Conservation (phyloP, 306 rosid genomes). For the Sechiopsis laciniata region DNA sequence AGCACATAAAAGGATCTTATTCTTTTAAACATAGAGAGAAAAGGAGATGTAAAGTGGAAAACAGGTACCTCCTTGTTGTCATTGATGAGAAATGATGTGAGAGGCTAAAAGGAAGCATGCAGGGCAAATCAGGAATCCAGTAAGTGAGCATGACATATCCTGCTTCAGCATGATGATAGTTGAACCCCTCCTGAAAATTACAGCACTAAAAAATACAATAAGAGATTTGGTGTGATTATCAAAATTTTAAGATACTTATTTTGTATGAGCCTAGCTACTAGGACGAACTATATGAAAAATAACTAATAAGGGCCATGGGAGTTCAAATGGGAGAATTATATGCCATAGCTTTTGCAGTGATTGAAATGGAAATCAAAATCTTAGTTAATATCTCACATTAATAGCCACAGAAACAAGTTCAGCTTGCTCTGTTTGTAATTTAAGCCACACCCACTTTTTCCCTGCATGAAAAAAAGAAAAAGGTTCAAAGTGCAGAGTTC, state of each 20-base stretch:
- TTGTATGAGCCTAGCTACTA: too few species aligned
- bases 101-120: conserved; percentile 43
- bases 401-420: conserved; percentile 36
- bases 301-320: not conserved
- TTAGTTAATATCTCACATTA: conserved; percentile 28
- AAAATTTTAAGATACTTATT: too few species aligned
- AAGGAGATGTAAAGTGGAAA: not conserved
- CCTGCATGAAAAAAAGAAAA: conserved; percentile 23
- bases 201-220: too few species aligned
- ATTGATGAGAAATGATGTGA: conserved; percentile 49
- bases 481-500: not conserved
- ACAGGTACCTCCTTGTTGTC: conserved; percentile 30
- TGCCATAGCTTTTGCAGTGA: not conserved
- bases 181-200: conserved; percentile 37
- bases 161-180: conserved; percentile 43
- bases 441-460: conserved; percentile 40
- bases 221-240: too few species aligned
- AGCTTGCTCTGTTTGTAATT: conserved; percentile 35
- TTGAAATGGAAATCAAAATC: not conserved
- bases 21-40: not conserved
- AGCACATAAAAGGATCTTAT: conserved; percentile 9
- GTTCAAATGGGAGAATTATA: not conserved
- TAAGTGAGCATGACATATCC: conserved; percentile 41
- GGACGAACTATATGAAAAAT: not conserved
- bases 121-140: conserved; percentile 38